Percentiles rank a stretch among this genome's conserved stretches.
These are phyloP conservation scores for Kregervanrija pseudodelftensis DNA, from an alignment of 805 yeast species.

Conservation along the genomic window DNA sequence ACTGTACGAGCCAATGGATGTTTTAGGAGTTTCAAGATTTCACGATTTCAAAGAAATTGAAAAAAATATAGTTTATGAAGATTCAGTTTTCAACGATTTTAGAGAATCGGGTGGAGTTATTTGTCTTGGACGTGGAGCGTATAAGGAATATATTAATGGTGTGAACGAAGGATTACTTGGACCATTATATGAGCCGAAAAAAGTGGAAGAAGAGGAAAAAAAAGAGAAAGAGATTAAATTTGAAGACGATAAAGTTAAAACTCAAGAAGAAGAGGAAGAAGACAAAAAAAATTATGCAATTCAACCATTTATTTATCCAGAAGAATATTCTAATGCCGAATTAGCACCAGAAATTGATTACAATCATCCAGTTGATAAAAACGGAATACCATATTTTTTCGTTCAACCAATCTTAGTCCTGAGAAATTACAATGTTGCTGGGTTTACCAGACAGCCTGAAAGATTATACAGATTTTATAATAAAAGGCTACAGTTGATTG, in stretches of 20 bases:
- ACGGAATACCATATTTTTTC: slow-evolving; percentile 50
- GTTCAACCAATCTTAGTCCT: slow-evolving; percentile 75
- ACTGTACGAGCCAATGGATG: slow-evolving; percentile 36
- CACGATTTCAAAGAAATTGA: slow-evolving; percentile 10
- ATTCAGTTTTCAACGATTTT: slow-evolving; percentile 38
- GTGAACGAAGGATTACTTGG: slow-evolving; percentile 93
- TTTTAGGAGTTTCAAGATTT: slow-evolving; percentile 48
- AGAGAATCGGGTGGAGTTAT: slow-evolving; percentile 73
- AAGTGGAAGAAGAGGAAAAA: slow-evolving; percentile 32
- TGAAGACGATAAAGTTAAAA: slow-evolving; percentile 2
- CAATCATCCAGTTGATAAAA: slow-evolving; percentile 22
- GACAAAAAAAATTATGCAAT: slow-evolving; percentile 14
- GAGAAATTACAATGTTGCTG: slow-evolving; percentile 71
- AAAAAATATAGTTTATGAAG: slow-evolving; percentile 29
- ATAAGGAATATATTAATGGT: slow-evolving; percentile 85
- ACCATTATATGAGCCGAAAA: slow-evolving; percentile 51
- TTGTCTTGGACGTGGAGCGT: slow-evolving; percentile 93
- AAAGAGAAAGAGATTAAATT: slow-evolving; percentile 8
- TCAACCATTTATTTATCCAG: slow-evolving; percentile 56
- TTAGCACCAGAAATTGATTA: slow-evolving; percentile 58
- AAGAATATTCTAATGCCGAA: slow-evolving; percentile 45
- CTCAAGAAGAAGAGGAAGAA: slow-evolving; percentile 22
- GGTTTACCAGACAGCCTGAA: slow-evolving; percentile 69
- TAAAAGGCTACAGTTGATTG: slow-evolving; percentile 43
- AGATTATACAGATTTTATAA: slow-evolving; percentile 76